A percentile compares a stretch with the other conserved stretches of the same genome.
Conservation (phyloP, 768 basidiomycete genomes). For the Harrya chromipes region DNA sequence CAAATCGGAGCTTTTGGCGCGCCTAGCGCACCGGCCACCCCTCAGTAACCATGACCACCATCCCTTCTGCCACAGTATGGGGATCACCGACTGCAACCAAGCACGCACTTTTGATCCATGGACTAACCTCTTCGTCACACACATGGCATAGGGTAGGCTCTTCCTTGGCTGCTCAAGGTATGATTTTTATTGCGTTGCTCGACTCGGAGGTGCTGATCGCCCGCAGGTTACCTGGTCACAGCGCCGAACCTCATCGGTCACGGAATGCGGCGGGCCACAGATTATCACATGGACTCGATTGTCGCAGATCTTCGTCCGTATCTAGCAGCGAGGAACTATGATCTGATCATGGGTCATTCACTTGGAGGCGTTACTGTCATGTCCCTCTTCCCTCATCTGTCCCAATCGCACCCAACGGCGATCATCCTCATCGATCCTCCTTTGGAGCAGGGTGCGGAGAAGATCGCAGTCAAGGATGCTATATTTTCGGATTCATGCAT, state of each 20-base stretch:
- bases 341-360: slow-evolving; percentile 20
- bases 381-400: slow-evolving; percentile 15
- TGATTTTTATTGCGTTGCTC: neutral
- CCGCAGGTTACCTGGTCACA: slow-evolving; percentile 17
- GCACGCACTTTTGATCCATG: slow-evolving; percentile 15
- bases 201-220: neutral
- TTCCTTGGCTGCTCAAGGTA: slow-evolving; percentile 17
- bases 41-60: slow-evolving; percentile 5
- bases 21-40: neutral
- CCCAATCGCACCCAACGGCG: neutral
- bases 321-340: slow-evolving; percentile 9
- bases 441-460: neutral
- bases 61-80: slow-evolving; percentile 15
- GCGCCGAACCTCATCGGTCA: slow-evolving; percentile 20
- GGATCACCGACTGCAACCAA: slow-evolving; percentile 13
- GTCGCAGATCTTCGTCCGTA: slow-evolving; percentile 13
- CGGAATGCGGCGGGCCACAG: slow-evolving; percentile 4
- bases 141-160: slow-evolving; percentile 17
- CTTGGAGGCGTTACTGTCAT: slow-evolving; percentile 13
- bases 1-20: neutral
- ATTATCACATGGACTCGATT: slow-evolving; percentile 9
- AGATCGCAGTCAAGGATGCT: neutral
- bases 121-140: slow-evolving; percentile 13
- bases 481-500: neutral
- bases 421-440: slow-evolving; percentile 13